Base-by-base conservation (phyloP, 176 grass and related monocot species). In the Leersia perrieri region DNA sequence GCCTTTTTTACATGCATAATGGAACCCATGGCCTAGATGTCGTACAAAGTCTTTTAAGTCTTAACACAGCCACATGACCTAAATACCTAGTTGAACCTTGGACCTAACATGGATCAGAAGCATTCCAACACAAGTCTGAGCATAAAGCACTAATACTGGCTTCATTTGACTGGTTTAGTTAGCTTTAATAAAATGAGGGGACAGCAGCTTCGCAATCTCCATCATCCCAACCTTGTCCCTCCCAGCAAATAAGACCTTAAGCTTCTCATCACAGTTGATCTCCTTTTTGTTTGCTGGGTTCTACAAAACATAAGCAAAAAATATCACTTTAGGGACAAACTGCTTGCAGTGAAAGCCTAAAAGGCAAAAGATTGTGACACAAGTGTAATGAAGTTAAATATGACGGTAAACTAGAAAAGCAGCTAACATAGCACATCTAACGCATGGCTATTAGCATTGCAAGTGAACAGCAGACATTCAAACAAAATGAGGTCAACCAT, bases 191-290 rank as follows among this genome's bases (percentile, higher is more conserved):
- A 99, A 95, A 82, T 99, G 96, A 77, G 87, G 82, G 26, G 30
- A 13, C 9, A 99, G 14, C 30, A 99, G 44, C 86, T 75, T 93
- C 18, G 47, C 3, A 44, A 99, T 86, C 70, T 99, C 93, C 58
- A 93, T 0, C 92, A 99, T 99, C 36, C 82, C 84, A 16, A 99
- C 3, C 82, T 76, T 90, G 15, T 99, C 90, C 87, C 79, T 91
- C 39, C 81, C 91, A 10, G 79, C 87, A 60, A 99, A 90, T 57
- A 99, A 30, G 73, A 31, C 80, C 84, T 99, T 95, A 57, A 99
- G 96, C 55, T 86, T 91, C 6, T 84, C 79, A 6, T 99, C 96
- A 57, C 90, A 91, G 44, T 30, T 44, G 22, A 99, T 99, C 84
- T 95, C 93, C 5, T 0, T 90, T 45, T 85, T 95, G 13, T 99